phyloP scores from a whole-genome alignment of 2,329 filamentous ascomycete species.

The Monosporascus sp. region DNA sequence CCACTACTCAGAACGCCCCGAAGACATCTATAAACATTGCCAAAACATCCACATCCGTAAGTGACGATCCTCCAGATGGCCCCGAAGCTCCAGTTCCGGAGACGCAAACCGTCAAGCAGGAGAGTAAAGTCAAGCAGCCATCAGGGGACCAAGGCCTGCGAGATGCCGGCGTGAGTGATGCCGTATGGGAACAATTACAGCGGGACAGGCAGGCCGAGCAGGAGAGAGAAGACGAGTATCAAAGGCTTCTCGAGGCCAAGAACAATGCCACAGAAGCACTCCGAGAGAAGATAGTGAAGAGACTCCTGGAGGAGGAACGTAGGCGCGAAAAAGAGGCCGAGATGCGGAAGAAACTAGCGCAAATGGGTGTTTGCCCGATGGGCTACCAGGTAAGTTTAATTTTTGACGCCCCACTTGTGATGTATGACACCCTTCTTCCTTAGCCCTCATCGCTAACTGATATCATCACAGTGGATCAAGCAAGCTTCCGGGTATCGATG shows the following conservation, averaged over 20 bases:
- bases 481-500: conserved; percentile 15
- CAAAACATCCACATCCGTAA: neutral
- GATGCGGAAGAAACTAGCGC: conserved; percentile 41
- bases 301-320: conserved; percentile 34
- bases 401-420: neutral
- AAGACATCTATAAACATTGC: neutral
- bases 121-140: neutral
- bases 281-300: conserved; percentile 29
- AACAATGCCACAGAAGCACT: conserved; percentile 10
- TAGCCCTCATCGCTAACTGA: neutral
- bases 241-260: conserved; percentile 26
- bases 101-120: neutral
- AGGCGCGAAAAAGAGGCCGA: conserved; percentile 33
- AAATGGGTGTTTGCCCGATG: conserved; percentile 48
- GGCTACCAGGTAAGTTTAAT: conserved; percentile 37
- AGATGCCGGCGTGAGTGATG: conserved; percentile 55
- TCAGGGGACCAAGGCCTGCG: conserved; percentile 21
- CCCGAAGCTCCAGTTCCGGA: neutral
- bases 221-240: conserved; percentile 32
- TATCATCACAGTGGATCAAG: conserved; percentile 11
- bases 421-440: neutral
- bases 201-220: conserved; percentile 37
- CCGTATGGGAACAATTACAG: conserved; percentile 56
- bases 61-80: neutral
- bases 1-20: neutral